Conservation (phyloP, 768 basidiomycete genomes). For the Lactarius trivialis region DNA sequence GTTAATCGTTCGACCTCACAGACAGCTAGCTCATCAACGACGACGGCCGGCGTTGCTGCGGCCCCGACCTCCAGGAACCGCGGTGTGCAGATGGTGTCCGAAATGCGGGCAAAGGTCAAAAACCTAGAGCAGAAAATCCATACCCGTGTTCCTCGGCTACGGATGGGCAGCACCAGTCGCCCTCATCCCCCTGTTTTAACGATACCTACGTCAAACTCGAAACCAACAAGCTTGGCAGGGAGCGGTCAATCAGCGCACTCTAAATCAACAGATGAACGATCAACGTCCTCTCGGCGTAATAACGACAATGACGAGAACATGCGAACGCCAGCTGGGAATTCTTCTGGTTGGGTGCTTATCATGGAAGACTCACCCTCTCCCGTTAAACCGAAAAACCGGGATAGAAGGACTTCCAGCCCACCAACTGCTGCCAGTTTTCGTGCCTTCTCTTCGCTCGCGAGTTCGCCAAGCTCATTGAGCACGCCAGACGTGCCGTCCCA, state of each 20-base stretch:
- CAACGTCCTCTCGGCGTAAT: conserved; percentile 21
- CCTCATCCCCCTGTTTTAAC: conserved; percentile 31
- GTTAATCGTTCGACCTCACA: conserved; percentile 28
- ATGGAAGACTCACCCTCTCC: conserved; percentile 83
- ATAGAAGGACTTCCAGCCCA: conserved; percentile 38
- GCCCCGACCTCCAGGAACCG: conserved; percentile 59
- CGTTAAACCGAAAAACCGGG: conserved; percentile 54
- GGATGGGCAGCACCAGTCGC: conserved; percentile 71
- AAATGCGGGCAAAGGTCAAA: conserved; percentile 80
- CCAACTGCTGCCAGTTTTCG: conserved; percentile 48
- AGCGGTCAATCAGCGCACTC: conserved; percentile 11
- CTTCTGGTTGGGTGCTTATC: conserved; percentile 81
- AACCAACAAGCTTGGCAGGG: conserved; percentile 9
- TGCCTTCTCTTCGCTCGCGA: conserved; percentile 40
- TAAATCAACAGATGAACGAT: conserved; percentile 32
- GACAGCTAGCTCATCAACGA: conserved; percentile 31
- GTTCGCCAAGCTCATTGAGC: conserved; percentile 39
- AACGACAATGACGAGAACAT: conserved; percentile 32
- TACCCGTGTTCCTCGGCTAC: conserved; percentile 75
- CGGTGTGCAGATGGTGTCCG: conserved; percentile 88
- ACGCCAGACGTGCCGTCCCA: conserved; percentile 37
- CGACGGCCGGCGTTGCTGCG: conserved; percentile 28
- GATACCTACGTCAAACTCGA: conserved; percentile 21
- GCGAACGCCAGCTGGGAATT: conserved; percentile 49
- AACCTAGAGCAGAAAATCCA: conserved; percentile 83